Conservation (phyloP, 75 land plant genomes). For the Pinus tabuliformis region DNA sequence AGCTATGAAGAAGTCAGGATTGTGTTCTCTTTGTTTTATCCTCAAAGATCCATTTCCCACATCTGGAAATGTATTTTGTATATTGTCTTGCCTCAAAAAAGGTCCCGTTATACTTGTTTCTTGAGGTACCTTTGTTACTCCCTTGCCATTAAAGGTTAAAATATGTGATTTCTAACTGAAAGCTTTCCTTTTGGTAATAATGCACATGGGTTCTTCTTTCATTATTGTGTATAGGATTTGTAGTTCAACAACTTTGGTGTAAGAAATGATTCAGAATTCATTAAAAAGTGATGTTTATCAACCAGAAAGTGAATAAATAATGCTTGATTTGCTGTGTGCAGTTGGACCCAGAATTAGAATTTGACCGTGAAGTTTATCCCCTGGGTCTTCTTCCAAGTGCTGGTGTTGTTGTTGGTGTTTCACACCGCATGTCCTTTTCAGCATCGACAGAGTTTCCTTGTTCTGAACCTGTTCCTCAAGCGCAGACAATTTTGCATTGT, state of each 20-base stretch:
- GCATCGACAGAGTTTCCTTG: conserved; percentile 91
- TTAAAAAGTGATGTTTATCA: neutral
- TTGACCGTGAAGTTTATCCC: conserved; percentile 97
- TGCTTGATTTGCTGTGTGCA: conserved; percentile 20
- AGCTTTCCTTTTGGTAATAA: neutral
- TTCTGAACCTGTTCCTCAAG: conserved; percentile 98
- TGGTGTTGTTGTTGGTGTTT: conserved; percentile 94
- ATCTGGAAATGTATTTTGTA: too few species aligned
- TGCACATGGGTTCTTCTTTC: neutral
- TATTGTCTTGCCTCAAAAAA: too few species aligned
- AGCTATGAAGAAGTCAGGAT: too few species aligned
- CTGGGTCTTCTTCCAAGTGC: conserved; percentile 93
- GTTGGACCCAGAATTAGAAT: conserved; percentile 99
- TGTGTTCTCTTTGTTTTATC: too few species aligned
- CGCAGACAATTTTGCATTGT: conserved; percentile 97
- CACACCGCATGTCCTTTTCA: conserved; percentile 93
- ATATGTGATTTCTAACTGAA: too few species aligned
- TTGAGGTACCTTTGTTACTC: too few species aligned
- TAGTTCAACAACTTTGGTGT: neutral
- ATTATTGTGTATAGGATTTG: neutral
- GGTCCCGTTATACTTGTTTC: too few species aligned
- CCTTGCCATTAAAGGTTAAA: too few species aligned
- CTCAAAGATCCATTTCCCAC: too few species aligned
- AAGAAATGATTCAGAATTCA: neutral
- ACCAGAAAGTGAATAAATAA: neutral